A percentile compares a stretch with the other conserved stretches of the same genome.
Conservation (phyloP, 768 basidiomycete species). For the Boletus vinaceobasis region DNA sequence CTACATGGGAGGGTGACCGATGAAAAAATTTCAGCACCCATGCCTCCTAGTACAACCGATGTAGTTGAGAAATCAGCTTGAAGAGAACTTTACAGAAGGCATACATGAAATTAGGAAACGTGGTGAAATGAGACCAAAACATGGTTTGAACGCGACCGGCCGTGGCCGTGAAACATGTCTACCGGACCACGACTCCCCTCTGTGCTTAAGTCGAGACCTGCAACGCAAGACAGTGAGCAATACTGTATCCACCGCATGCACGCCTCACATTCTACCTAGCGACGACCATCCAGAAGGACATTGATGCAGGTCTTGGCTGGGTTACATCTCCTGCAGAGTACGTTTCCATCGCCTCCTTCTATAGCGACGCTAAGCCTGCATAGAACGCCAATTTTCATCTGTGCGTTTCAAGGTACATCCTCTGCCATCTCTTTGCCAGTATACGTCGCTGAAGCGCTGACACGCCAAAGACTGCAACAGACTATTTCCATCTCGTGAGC, state of each 20-base stretch:
- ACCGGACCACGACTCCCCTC: conserved; percentile 30
- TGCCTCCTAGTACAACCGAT: neutral
- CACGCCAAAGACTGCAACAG: conserved; percentile 55
- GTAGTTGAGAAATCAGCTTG: neutral
- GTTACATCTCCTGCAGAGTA: conserved; percentile 67
- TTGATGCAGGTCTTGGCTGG: conserved; percentile 51
- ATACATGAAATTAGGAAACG: no score
- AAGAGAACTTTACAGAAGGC: neutral
- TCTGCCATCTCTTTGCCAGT: neutral
- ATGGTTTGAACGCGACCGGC: no score
- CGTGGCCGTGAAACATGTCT: conserved; percentile 6
- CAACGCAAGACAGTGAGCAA: conserved; percentile 31
- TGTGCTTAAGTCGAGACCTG: conserved; percentile 32
- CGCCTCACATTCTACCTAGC: conserved; percentile 31
- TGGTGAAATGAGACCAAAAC: neutral
- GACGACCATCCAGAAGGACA: conserved; percentile 51
- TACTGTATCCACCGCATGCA: neutral
- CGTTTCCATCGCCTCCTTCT: conserved; percentile 17
- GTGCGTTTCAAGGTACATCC: conserved; percentile 52
- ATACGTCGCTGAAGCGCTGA: conserved; percentile 6
- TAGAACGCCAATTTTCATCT: conserved; percentile 82
- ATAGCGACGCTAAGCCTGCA: conserved; percentile 3
- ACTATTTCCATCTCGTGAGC: conserved; percentile 67
- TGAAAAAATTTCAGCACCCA: conserved; percentile 21
- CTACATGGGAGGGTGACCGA: conserved; percentile 32